Conservation (phyloP, 1,139 yeast genomes). For the Kurtzmaniella quercitrusa region DNA sequence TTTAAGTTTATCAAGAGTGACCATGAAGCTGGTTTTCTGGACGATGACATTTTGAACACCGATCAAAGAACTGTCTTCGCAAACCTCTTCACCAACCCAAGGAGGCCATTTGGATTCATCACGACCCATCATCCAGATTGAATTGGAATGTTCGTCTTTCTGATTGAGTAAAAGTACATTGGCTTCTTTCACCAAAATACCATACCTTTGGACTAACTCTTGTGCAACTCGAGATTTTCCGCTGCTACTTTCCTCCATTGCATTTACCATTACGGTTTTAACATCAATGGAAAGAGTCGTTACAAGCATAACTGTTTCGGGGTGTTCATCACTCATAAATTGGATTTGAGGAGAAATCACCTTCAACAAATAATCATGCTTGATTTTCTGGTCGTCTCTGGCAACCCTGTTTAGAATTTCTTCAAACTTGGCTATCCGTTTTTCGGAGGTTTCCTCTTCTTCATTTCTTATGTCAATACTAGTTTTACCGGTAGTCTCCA, state of each 20-base stretch:
- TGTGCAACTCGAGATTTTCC: conserved; percentile 19
- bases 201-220: conserved; percentile 35
- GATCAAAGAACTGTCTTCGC: conserved; percentile 34
- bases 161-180: conserved; percentile 39
- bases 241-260: conserved; percentile 18
- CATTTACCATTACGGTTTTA: conserved; percentile 35
- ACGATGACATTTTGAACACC: conserved; percentile 35
- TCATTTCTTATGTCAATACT: background rate
- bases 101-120: conserved; percentile 45
- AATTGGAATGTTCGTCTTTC: conserved; percentile 21
- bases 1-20: conserved; percentile 26
- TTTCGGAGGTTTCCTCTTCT: conserved; percentile 15
- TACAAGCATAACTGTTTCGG: conserved; percentile 53
- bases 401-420: conserved; percentile 42
- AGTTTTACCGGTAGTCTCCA: conserved; percentile 1
- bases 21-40: conserved; percentile 35
- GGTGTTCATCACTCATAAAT: conserved; percentile 61
- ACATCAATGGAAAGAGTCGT: conserved; percentile 40
- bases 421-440: conserved; percentile 44
- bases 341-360: conserved; percentile 86
- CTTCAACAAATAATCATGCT: conserved; percentile 65
- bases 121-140: background rate
- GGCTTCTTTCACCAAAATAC: conserved; percentile 35
- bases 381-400: conserved; percentile 39
- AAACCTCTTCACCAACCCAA: conserved; percentile 43